phyloP scores from a whole-genome alignment of 257 asterid genomes.

The Lycium ferocissimum region DNA sequence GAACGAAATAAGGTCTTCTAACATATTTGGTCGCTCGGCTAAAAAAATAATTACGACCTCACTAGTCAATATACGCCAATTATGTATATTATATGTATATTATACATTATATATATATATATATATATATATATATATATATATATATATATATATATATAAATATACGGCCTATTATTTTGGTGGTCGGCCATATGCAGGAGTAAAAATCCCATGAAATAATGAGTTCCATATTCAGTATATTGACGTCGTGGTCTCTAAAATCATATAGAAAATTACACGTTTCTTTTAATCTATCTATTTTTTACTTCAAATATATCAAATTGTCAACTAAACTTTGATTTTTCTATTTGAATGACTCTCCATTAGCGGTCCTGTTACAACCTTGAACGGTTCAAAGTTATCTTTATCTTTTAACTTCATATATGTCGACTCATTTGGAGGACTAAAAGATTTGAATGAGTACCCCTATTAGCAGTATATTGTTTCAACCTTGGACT shows the following conservation, averaged over 20 bases:
- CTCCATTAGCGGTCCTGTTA: neutral
- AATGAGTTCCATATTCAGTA: too few relatives aligned
- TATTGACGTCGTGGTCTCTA: neutral
- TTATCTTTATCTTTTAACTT: neutral
- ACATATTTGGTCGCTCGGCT: too few relatives aligned
- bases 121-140: too few relatives aligned
- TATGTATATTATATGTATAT: too few relatives aligned
- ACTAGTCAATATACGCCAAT: too few relatives aligned
- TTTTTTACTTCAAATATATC: neutral
- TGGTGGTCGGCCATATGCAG: too few relatives aligned
- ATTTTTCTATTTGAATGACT: neutral
- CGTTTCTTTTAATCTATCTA: neutral
- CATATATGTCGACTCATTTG: neutral
- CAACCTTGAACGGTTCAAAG: neutral
- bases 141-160: too few relatives aligned
- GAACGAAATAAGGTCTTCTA: too few relatives aligned
- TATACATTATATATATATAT: too few relatives aligned
- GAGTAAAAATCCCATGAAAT: too few relatives aligned
- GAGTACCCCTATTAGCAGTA: neutral
- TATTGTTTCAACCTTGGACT: constrained; percentile 5
- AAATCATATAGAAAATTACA: neutral
- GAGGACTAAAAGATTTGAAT: constrained; percentile 2
- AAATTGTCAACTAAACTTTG: neutral
- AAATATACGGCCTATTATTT: too few relatives aligned
- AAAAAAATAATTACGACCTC: too few relatives aligned